These are phyloP conservation scores for Capsella rubella DNA, from an alignment of 441 rosid genomes.

Conservation along the genomic window DNA sequence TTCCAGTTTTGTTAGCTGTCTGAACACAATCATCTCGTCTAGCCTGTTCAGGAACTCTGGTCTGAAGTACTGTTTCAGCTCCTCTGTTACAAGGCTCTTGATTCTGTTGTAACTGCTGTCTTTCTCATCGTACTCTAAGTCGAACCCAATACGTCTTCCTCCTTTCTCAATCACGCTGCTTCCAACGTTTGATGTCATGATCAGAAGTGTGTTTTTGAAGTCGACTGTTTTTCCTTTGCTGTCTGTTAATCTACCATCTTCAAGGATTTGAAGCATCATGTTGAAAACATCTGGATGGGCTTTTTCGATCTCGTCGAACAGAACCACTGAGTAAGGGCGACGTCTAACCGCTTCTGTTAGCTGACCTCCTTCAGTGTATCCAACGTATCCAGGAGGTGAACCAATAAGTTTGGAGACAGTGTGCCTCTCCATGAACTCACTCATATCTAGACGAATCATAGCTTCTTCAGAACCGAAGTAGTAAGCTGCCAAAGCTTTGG, in stretches of 20 bases:
- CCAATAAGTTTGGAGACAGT: constrained; percentile 97
- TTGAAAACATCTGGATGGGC: constrained; percentile 99
- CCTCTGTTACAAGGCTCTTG: constrained; percentile 72
- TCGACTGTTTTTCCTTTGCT: constrained; percentile 99
- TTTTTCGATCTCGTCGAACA: constrained; percentile 97
- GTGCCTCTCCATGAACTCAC: constrained; percentile 99
- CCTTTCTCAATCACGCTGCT: constrained; percentile 97
- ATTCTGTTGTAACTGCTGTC: constrained; percentile 92
- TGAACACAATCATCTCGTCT: constrained; percentile 63
- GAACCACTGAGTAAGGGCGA: constrained; percentile 88
- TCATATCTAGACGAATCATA: constrained; percentile 97
- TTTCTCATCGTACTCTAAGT: constrained; percentile 90
- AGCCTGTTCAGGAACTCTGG: constrained; percentile 62
- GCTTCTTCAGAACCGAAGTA: constrained; percentile 98
- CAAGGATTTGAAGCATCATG: constrained; percentile 99
- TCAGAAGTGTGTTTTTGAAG: constrained; percentile 95
- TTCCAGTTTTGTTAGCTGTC: constrained; percentile 48
- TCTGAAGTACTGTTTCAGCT: constrained; percentile 56
- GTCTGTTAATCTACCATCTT: constrained; percentile 97
- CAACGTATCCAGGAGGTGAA: constrained; percentile 98
- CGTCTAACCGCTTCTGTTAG: constrained; percentile 97
- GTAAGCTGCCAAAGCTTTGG: constrained; percentile 92
- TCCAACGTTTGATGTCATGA: constrained; percentile 98
- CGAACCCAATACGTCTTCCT: constrained; percentile 88
- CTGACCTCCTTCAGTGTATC: constrained; percentile 97